Evolutionary conservation across 2,329 filamentous ascomycete genomes (phyloP).

Genomic region (Ploettnerulaceae sp.): DNA sequence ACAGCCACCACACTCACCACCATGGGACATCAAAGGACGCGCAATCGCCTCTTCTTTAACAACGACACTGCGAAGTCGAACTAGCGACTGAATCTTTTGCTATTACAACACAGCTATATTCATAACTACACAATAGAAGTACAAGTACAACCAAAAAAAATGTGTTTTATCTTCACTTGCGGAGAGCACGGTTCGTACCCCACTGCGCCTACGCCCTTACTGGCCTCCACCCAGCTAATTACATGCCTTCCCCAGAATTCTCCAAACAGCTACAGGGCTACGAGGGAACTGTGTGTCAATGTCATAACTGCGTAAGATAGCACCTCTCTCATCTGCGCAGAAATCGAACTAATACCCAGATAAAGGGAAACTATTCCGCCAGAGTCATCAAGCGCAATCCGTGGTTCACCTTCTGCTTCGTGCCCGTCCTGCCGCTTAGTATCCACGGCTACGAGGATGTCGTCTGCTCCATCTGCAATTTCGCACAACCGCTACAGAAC

Average conservation of each 20-base stretch:
- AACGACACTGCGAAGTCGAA: background rate
- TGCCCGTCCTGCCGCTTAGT: conserved; percentile 68
- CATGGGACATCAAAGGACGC: conserved; percentile 14
- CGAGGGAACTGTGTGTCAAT: conserved; percentile 57
- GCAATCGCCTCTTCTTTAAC: conserved; percentile 8
- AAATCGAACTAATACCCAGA: conserved; percentile 4
- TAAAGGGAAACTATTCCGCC: conserved; percentile 53
- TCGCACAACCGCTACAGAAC: conserved; percentile 59
- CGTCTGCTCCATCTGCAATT: conserved; percentile 70
- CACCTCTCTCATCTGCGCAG: background rate
- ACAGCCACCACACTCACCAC: conserved; percentile 12
- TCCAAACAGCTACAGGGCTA: conserved; percentile 45
- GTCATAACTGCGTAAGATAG: conserved; percentile 52
- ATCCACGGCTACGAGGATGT: conserved; percentile 65
- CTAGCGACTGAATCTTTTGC: conserved; percentile 5
- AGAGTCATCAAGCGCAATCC: conserved; percentile 58
- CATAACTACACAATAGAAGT: no score
- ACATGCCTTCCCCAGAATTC: conserved; percentile 31
- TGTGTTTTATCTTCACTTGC: conserved; percentile 34
- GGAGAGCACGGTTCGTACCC: conserved; percentile 32
- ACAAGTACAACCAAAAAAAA: conserved; percentile 10
- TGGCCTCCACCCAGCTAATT: conserved; percentile 17
- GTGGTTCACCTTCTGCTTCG: conserved; percentile 78
- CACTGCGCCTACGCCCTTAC: conserved; percentile 4
- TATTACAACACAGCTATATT: no score